These are phyloP conservation scores for Phtheirospermum japonicum DNA, from an alignment of 257 asterid species.

Conservation along the genomic window DNA sequence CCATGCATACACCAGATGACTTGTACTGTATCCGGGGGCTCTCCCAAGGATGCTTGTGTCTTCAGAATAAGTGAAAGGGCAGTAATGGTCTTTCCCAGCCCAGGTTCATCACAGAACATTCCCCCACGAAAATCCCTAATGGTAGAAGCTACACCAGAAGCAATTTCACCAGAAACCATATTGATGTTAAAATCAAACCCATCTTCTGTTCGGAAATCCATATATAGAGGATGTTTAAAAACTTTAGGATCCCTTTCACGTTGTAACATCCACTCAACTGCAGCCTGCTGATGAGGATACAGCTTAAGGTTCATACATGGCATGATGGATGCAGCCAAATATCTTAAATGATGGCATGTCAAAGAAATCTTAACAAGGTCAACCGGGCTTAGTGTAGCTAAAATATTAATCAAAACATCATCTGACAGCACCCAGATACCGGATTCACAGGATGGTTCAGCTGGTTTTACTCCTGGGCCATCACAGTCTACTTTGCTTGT, in stretches of 20 bases:
- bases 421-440: conserved; percentile 75
- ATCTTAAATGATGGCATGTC: conserved; percentile 74
- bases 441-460: conserved; percentile 41
- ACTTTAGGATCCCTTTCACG: conserved; percentile 67
- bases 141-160: conserved; percentile 50
- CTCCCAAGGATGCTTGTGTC: conserved; percentile 80
- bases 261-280: conserved; percentile 92
- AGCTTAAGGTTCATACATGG: conserved; percentile 95
- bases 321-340: conserved; percentile 76
- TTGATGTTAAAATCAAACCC: conserved; percentile 65
- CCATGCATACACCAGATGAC: conserved; percentile 75
- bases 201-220: conserved; percentile 63
- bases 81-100: conserved; percentile 95
- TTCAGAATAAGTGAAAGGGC: conserved; percentile 85
- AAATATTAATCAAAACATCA: conserved; percentile 66
- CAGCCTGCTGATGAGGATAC: conserved; percentile 94
- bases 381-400: conserved; percentile 51
- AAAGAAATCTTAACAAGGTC: conserved; percentile 73
- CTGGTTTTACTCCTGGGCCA: conserved; percentile 51
- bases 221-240: conserved; percentile 69
- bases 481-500: conserved; percentile 44
- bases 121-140: conserved; percentile 85
- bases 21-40: conserved; percentile 63
- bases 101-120: conserved; percentile 99
- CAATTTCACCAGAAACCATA: conserved; percentile 74